A percentile compares a stretch with the other conserved stretches of the same genome.
phyloP scores from a whole-genome alignment of 2,329 filamentous ascomycete species.

The Fusarium acutatum region DNA sequence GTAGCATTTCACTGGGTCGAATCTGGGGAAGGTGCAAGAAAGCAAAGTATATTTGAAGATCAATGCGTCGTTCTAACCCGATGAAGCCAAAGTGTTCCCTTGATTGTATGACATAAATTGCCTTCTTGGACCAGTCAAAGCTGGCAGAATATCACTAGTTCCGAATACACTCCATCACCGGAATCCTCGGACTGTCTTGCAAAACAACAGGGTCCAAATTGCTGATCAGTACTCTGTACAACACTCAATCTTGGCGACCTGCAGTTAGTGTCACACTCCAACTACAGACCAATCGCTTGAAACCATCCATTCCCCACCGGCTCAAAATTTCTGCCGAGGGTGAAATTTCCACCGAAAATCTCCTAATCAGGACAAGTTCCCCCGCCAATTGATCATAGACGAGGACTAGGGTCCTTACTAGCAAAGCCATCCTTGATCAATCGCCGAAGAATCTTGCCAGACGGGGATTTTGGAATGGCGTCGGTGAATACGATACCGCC shows the following conservation, averaged over 20 bases:
- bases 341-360: not conserved
- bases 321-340: not conserved
- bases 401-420: not conserved
- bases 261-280: not conserved
- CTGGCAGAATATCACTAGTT: not conserved
- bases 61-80: too few relatives aligned
- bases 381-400: not conserved
- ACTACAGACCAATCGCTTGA: not conserved
- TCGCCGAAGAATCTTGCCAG: conserved; percentile 7
- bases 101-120: too few relatives aligned
- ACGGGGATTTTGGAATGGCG: not conserved
- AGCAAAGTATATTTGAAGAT: too few relatives aligned
- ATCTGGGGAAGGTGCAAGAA: not conserved
- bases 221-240: not conserved
- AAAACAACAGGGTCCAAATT: rapidly evolving
- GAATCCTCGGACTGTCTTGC: not conserved
- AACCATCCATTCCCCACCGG: not conserved
- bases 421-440: not conserved
- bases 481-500: conserved; percentile 1
- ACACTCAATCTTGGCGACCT: not conserved
- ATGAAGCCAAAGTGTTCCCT: too few relatives aligned
- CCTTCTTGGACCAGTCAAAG: not conserved
- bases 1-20: not conserved
- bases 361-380: not conserved
- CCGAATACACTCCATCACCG: not conserved